Base-by-base conservation (phyloP, 2,329 filamentous ascomycete species). In the Trichophyton simii region DNA sequence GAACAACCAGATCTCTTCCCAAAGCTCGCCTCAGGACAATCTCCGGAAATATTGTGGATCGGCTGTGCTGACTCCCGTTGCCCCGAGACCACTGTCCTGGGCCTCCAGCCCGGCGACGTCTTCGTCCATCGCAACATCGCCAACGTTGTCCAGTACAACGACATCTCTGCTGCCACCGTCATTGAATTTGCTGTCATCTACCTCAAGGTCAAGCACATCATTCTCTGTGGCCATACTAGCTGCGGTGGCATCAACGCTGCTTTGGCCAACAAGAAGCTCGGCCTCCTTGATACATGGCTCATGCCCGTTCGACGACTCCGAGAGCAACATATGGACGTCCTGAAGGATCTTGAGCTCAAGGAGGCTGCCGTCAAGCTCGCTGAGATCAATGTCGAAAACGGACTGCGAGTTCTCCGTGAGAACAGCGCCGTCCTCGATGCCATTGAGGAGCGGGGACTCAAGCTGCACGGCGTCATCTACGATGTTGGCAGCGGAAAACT, bases 121-220 rank as follows among this genome's bases (percentile, higher is more conserved):
- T 95, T 95, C 73, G 87, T 90, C 59, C 89, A 95, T 79, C 87
- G 90, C 72, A 95, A 95, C 78, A 91, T 95, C 72, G 89, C 88
- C 74, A 95, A 95, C 77, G 83, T 92, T 69, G 77, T 95, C 65
- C 84, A 85, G 62, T 78, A 85, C 20, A 85, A 84, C 68, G 90
- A 95, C 72, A 82, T 92, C 72, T 89, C 84, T 76, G 85, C 85
- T 38, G 80, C 84, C 9, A 83, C 84, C 61, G 89, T 92, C 54
- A 86, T 95, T 70, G 86, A 92, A 71, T 95, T 87, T 71, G 87
- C 89, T 50, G 88, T 95, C 63, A 78, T 76, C 62, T 80, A 88
- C 71, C 78, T 95, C 41, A 83, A 86, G 67, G 84, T 87, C 65
- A 80, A 82, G 66, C 81, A 83, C 72, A 77, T 85, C 61, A 79